Evolutionary conservation across 2,329 filamentous ascomycete species (phyloP).

Genomic region (Pseudofabraea citricarpa): DNA sequence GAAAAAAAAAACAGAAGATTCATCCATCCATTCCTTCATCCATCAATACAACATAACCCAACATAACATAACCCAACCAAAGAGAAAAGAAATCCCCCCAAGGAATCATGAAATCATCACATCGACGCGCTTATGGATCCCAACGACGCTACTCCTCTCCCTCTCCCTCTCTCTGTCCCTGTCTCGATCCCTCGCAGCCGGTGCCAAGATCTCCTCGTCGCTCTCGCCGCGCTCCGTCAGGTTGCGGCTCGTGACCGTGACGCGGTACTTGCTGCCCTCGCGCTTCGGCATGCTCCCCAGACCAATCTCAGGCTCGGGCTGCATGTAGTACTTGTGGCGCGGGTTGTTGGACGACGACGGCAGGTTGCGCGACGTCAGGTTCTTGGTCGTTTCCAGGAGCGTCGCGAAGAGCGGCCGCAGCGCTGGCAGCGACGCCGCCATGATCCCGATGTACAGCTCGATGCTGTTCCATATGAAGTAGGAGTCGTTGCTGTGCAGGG

Average conservation of each 20-base stretch:
- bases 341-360: slow-evolving; percentile 1
- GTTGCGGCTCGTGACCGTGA: not conserved
- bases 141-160: no score
- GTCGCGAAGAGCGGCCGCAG: slow-evolving; percentile 35
- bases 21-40: no score
- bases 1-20: no score
- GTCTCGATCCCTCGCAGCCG: no score
- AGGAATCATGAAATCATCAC: no score
- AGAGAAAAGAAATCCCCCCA: no score
- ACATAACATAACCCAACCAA: no score
- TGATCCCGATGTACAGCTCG: slow-evolving; percentile 38
- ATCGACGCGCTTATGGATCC: no score
- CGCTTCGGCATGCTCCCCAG: slow-evolving; percentile 9
- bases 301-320: slow-evolving; percentile 15
- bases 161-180: no score
- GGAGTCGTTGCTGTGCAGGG: slow-evolving; percentile 20
- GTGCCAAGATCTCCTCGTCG: no score
- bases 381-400: slow-evolving; percentile 24
- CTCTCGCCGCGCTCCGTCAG: not conserved
- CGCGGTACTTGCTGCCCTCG: not conserved
- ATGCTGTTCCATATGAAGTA: slow-evolving; percentile 41
- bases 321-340: slow-evolving; percentile 18
- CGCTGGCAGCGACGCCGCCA: slow-evolving; percentile 37
- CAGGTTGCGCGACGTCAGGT: not conserved
- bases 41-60: no score